Evolutionary conservation across 495 filamentous ascomycete genomes (phyloP), one percentile per base, ranked within the genome.

Genomic region (Trypethelium eluteriae): DNA sequence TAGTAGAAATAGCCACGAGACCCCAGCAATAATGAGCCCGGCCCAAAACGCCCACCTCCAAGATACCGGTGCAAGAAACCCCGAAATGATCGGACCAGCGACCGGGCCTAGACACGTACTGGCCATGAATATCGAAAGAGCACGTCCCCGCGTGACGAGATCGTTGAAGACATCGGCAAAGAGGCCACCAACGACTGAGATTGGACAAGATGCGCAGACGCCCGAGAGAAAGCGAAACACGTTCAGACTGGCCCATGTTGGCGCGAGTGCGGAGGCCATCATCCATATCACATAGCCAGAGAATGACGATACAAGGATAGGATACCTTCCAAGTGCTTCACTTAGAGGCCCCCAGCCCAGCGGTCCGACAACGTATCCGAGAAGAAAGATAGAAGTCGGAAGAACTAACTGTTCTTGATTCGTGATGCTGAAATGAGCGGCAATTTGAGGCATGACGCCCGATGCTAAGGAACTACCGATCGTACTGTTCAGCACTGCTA

Each of bases 401-500:
- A 94, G 79, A n/a, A 89, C 85, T 11, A 86, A 78, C 18, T 82
- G 78, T 53, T 77, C 76, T 53, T 86, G 72, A 44, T 83, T 81
- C 2, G 79, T 81, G 63, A 91, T 76, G 63, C 80, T 65, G 76
- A 86, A 91, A 65, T 87, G 80, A 7, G 75, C 69, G 0, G 81
- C 76, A 18, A 89, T 88, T 62, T 79, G 82, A 3, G 79, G 79
- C 49, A 83, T 84, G 49, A 84, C 84, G 70, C 84, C 87, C 65
- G 84, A 84, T 2, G 89, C 86, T 16, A 93, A 76, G 0, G 86
- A 81, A 38, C 84, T 88, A 2, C 85, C 85, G 71, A 92, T 83
- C n/a, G 89, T 91, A 41, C 83, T 86, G 76, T 92, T 92, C 72
- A 90, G 74, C 53, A 92, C 88, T 38, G 84, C 78, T 68, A 85